phyloP scores from a whole-genome alignment of 2,329 filamentous ascomycete species.

The Plenodomus lindquistii region DNA sequence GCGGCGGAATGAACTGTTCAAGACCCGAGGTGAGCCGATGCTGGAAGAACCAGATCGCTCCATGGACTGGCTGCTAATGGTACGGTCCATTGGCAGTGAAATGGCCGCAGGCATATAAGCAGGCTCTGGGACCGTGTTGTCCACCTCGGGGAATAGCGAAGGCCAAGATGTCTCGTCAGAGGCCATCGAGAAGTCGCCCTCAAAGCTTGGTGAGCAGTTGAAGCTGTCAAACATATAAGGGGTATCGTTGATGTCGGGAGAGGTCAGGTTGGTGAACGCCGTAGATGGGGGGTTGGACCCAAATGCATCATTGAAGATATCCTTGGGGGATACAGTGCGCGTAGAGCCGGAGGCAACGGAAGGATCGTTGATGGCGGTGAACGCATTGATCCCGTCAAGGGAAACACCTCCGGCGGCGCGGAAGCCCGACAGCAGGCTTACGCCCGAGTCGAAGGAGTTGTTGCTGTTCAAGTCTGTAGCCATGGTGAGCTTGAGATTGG shows the following conservation, averaged over 20 bases:
- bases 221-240: conserved; percentile 72
- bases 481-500: conserved; percentile 32
- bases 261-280: conserved; percentile 81
- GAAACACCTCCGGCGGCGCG: conserved; percentile 32
- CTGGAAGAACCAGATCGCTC: conserved; percentile 41
- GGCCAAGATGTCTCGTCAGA: conserved; percentile 66
- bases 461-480: conserved; percentile 43
- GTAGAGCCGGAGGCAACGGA: conserved; percentile 41
- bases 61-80: conserved; percentile 43
- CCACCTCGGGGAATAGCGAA: conserved; percentile 68
- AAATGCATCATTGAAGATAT: conserved; percentile 72
- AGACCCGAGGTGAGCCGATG: conserved; percentile 41
- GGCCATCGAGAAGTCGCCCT: conserved; percentile 56
- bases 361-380: conserved; percentile 53
- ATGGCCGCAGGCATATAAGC: conserved; percentile 26
- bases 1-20: conserved; percentile 43
- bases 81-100: conserved; percentile 47
- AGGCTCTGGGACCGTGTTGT: conserved; percentile 32
- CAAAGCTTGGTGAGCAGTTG: conserved; percentile 79
- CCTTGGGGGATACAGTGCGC: conserved; percentile 79
- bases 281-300: conserved; percentile 80
- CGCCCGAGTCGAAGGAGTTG: conserved; percentile 52
- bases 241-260: conserved; percentile 77
- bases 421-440: conserved; percentile 52
- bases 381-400: conserved; percentile 40